Evolutionary conservation across 2,329 filamentous ascomycete genomes (phyloP).

Genomic region (Acrocalymma vagum): DNA sequence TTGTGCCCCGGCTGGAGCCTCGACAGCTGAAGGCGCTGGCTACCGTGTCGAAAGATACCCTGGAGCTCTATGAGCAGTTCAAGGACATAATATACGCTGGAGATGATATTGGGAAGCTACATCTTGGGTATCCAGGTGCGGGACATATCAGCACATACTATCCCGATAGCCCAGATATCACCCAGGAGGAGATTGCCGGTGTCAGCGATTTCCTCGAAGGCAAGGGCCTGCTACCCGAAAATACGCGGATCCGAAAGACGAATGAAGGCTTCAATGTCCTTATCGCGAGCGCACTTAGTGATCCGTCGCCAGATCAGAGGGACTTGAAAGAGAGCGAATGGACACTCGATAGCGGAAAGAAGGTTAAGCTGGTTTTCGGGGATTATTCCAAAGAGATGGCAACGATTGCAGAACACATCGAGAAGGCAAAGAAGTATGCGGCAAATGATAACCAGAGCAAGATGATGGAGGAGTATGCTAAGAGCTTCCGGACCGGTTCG

Average conservation of each 20-base stretch:
- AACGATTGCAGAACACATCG: slow-evolving; percentile 55
- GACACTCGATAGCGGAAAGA: slow-evolving; percentile 57
- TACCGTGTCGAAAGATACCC: slow-evolving; percentile 47
- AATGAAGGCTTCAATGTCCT: slow-evolving; percentile 55
- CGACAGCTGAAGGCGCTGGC: slow-evolving; percentile 56
- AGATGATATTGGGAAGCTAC: slow-evolving; percentile 51
- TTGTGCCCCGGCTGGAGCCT: slow-evolving; percentile 57
- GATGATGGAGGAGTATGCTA: slow-evolving; percentile 58
- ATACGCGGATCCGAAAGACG: slow-evolving; percentile 58
- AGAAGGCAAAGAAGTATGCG: slow-evolving; percentile 57
- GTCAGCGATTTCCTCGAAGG: slow-evolving; percentile 57
- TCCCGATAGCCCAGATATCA: slow-evolving; percentile 57
- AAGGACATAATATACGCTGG: slow-evolving; percentile 57
- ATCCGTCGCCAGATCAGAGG: slow-evolving; percentile 48
- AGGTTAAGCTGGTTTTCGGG: slow-evolving; percentile 55
- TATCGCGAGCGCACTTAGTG: slow-evolving; percentile 55
- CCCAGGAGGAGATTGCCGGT: slow-evolving; percentile 55
- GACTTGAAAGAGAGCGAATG: slow-evolving; percentile 56
- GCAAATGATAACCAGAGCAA: slow-evolving; percentile 54
- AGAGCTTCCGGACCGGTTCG: slow-evolving; percentile 60
- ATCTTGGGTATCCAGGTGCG: slow-evolving; percentile 58
- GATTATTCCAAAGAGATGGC: slow-evolving; percentile 57
- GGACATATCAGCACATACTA: slow-evolving; percentile 62
- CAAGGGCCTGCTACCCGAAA: slow-evolving; percentile 58
- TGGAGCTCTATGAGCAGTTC: slow-evolving; percentile 53